Evolutionary conservation across 768 basidiomycete genomes (phyloP).

Genomic region (Pleurotus salmoneostramineus): DNA sequence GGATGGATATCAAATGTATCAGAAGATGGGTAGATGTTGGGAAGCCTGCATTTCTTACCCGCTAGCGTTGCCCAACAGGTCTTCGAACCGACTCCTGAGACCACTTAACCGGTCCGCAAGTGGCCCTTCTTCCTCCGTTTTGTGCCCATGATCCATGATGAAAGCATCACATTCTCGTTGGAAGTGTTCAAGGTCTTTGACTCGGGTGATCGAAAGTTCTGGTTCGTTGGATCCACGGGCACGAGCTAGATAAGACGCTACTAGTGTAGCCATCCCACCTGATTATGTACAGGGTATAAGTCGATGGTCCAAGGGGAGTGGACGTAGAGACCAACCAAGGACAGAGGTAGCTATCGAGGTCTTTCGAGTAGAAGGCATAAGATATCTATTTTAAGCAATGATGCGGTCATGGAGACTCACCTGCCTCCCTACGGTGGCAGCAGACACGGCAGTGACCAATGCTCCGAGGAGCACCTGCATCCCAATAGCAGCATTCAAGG

Average conservation of each 20-base stretch:
- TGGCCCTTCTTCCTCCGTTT: conserved; percentile 11
- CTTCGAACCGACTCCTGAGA: too few relatives aligned
- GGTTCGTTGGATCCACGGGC: conserved; percentile 70
- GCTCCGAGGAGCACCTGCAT: conserved; percentile 64
- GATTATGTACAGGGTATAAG: too few relatives aligned
- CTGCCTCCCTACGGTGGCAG: conserved; percentile 36
- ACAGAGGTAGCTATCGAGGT: conserved; percentile 32
- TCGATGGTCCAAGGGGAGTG: too few relatives aligned
- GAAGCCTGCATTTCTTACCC: too few relatives aligned
- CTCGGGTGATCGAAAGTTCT: conserved; percentile 51
- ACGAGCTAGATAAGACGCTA: conserved; percentile 71
- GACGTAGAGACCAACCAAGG: conserved; percentile 23
- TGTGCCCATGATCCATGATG: conserved; percentile 51
- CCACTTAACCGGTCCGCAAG: conserved; percentile 31
- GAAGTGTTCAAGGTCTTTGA: conserved; percentile 63
- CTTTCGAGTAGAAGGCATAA: conserved; percentile 14
- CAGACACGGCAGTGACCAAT: conserved; percentile 62
- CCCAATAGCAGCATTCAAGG: conserved; percentile 48
- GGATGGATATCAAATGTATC: too few relatives aligned
- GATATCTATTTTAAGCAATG: background rate
- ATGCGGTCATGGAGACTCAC: conserved; percentile 23
- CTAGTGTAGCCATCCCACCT: conserved; percentile 66
- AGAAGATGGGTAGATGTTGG: too few relatives aligned
- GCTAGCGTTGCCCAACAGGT: too few relatives aligned
- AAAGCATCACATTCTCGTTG: conserved; percentile 60